Evolutionary conservation across 2,329 filamentous ascomycete species (phyloP).

Genomic region (Ceratocystis destructans): DNA sequence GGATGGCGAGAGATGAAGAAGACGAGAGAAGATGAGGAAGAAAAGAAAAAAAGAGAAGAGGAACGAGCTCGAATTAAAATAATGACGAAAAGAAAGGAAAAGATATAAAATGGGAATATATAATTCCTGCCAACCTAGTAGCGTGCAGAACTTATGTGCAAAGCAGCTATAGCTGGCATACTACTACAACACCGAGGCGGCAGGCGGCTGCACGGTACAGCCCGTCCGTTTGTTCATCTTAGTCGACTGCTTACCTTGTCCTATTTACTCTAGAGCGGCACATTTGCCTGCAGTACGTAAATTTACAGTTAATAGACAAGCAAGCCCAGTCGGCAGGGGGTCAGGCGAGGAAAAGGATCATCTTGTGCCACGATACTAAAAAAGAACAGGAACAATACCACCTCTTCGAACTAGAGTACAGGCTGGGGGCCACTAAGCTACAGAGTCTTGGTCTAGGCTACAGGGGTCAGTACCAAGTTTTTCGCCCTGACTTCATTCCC

Average conservation of each 20-base stretch:
- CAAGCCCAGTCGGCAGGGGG: too few species aligned
- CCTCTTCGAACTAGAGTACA: too few species aligned
- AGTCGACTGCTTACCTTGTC: background rate
- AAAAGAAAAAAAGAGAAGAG: background rate
- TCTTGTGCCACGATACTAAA: too few species aligned
- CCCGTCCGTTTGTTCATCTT: background rate
- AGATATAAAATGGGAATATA: background rate
- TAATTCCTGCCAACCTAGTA: background rate
- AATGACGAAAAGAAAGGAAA: background rate
- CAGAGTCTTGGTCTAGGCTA: too few species aligned
- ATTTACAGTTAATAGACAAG: too few species aligned
- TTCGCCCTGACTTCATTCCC: too few species aligned
- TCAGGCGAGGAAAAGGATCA: too few species aligned
- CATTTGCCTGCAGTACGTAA: background rate
- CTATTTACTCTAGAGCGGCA: background rate
- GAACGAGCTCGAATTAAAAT: conserved; percentile 8
- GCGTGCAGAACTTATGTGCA: background rate
- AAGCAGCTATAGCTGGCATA: background rate
- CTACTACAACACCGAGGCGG: background rate
- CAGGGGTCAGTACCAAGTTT: too few species aligned
- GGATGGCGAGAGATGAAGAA: background rate
- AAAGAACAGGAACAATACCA: too few species aligned
- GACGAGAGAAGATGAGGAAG: background rate
- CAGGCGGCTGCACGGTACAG: background rate
- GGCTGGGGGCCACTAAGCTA: too few species aligned